Conservation (phyloP, 192 early-diverging fungal genomes). For the Coemansia sp. region DNA sequence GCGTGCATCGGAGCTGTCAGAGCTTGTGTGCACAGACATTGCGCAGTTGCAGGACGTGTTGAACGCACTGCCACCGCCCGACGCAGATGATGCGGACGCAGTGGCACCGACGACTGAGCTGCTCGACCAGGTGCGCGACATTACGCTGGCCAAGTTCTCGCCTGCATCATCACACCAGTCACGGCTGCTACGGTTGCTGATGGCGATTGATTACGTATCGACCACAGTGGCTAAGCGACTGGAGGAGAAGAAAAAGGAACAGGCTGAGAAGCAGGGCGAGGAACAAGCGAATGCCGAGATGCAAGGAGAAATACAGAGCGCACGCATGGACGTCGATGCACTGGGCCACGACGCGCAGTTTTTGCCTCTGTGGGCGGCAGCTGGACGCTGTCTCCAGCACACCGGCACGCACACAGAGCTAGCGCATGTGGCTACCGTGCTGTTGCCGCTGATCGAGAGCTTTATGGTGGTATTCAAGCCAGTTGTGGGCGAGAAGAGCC, state of each 20-base stretch:
- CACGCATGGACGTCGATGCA: slow-evolving; percentile 23
- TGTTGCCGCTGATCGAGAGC: slow-evolving; percentile 92
- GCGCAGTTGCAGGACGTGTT: slow-evolving; percentile 64
- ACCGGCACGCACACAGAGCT: slow-evolving; percentile 78
- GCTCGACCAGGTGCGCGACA: slow-evolving; percentile 69
- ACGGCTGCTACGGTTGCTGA: slow-evolving; percentile 88
- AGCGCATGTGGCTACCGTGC: slow-evolving; percentile 86
- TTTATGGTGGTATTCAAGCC: slow-evolving; percentile 98
- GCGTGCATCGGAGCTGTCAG: slow-evolving; percentile 68
- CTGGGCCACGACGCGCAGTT: slow-evolving; percentile 54
- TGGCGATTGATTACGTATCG: slow-evolving; percentile 83
- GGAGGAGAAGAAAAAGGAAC: slow-evolving; percentile 39
- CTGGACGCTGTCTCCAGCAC: slow-evolving; percentile 70
- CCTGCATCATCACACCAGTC: slow-evolving; percentile 86
- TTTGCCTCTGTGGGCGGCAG: slow-evolving; percentile 70
- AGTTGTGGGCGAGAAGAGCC: slow-evolving; percentile 56
- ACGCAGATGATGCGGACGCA: not conserved
- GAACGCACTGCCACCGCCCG: slow-evolving; percentile 17
- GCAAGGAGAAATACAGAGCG: not conserved
- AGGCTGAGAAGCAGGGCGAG: not conserved
- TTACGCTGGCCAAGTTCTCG: slow-evolving; percentile 76
- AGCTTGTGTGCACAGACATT: slow-evolving; percentile 68
- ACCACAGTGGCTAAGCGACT: slow-evolving; percentile 45
- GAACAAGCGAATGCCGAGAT: not conserved
- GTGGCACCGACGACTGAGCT: slow-evolving; percentile 20